phyloP scores from a whole-genome alignment of 2,329 filamentous ascomycete species.

The Diaporthe amygdali region DNA sequence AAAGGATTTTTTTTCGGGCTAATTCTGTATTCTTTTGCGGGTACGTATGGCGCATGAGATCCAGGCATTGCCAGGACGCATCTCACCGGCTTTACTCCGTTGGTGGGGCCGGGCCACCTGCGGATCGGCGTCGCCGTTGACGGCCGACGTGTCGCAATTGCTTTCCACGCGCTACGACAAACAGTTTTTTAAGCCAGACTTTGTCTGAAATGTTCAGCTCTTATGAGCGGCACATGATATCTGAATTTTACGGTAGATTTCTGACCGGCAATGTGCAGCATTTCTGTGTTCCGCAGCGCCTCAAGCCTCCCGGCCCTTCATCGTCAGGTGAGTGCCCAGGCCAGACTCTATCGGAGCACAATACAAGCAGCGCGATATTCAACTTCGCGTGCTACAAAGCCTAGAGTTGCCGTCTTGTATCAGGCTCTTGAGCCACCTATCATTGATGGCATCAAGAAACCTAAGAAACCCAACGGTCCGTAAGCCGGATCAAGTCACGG shows the following conservation, averaged over 20 bases:
- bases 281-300: neutral
- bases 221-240: neutral
- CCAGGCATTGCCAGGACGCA: neutral
- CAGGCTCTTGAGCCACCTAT: conserved; percentile 52
- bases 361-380: neutral
- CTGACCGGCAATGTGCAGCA: neutral
- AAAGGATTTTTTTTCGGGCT: no score
- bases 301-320: neutral
- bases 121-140: neutral
- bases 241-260: no score
- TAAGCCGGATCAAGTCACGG: neutral
- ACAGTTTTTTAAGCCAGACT: neutral
- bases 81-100: conserved; percentile 1
- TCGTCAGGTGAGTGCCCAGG: neutral
- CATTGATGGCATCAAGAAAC: conserved; percentile 52
- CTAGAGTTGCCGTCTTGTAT: conserved; percentile 48
- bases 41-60: neutral
- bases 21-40: no score
- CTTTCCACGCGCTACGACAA: neutral
- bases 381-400: neutral
- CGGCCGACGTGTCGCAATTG: neutral
- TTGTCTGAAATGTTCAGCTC: neutral
- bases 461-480: conserved; percentile 50
- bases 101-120: neutral
- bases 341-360: neutral